Evolutionary conservation across 768 basidiomycete species (phyloP), one percentile per base, ranked within the genome.

Genomic region (Pulveroboletus sp.): DNA sequence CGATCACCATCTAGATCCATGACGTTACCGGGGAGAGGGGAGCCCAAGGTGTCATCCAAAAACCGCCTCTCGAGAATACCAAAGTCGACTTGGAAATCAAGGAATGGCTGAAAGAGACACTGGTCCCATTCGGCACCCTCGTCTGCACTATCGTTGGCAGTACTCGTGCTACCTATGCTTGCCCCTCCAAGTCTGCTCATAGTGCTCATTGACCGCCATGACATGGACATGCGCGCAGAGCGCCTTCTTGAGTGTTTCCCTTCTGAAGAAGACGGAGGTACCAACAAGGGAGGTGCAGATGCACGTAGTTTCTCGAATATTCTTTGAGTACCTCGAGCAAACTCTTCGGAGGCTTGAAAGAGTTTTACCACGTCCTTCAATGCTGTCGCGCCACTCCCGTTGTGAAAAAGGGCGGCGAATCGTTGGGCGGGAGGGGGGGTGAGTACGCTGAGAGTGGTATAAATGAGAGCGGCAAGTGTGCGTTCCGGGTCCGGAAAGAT

Each of bases 81-180:
- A 66, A 97, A 97, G 47, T 94, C 87, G 16, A 81, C 74, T 58
- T 98, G 95, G 52, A 87, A 86, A 58, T 94, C 90, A 21, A 95
- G 76, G 72, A 97, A 98, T 2, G 95, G 92, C 63, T 94, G 93
- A 64, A 94, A 97, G 14, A 99, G 72, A 43, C 87, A 85, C 47
- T 85, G 85, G 60, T 97, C 93, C 97, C 97, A 98, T 49, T 85
- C 84, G 56, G 41, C 49, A 13, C 55, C 64, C 35, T 66, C 57
- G n/a, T 57, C 64, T 40, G 43, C 35, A 37, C 53, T 20, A 12
- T 40, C n/a, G 11, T 37, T 16, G 4, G 27, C n/a, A 6, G 40
- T 24, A n/a, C 47, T 42, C 10, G 59, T 41, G 24, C 34, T 48
- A 10, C 54, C 53, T 34, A 51, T 39, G 12, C 48, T 34, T 49